Conservation (phyloP, 1,284 basidiomycete genomes). For the Xerocomus subilludens region DNA sequence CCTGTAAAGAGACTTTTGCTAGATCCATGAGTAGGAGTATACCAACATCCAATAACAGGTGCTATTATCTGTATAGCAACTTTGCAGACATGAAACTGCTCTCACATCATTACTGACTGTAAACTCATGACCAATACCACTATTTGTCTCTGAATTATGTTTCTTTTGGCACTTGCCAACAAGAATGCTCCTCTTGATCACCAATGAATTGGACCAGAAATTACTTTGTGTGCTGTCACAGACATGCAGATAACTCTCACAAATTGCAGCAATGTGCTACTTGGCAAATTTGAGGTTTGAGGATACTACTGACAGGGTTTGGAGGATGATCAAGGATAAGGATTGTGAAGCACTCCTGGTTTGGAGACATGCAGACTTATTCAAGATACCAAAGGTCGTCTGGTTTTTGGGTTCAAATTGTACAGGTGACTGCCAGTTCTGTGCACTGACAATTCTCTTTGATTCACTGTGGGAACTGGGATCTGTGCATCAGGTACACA, state of each 20-base stretch:
- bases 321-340: constrained; percentile 12
- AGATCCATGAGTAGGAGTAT: no score
- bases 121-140: not conserved
- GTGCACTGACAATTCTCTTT: constrained; percentile 20
- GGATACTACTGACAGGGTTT: not conserved
- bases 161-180: constrained; percentile 10
- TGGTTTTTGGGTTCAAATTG: constrained; percentile 13
- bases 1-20: no score
- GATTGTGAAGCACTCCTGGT: constrained; percentile 24
- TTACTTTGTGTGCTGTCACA: constrained; percentile 16
- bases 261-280: constrained; percentile 10
- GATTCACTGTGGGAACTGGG: constrained; percentile 7
- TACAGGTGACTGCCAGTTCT: constrained; percentile 17
- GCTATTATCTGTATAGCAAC: not conserved
- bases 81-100: not conserved
- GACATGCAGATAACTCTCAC: constrained; percentile 8
- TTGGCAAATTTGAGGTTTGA: constrained; percentile 7
- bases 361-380: constrained; percentile 16
- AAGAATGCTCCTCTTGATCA: not conserved
- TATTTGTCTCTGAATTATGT: not conserved
- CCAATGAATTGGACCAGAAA: constrained; percentile 12
- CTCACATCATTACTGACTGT: not conserved
- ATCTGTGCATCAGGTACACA: constrained; percentile 4
- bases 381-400: not conserved
- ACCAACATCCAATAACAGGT: no score